Base-by-base conservation (phyloP, 192 early-diverging fungal genomes). In the Chytriomyces sp. region DNA sequence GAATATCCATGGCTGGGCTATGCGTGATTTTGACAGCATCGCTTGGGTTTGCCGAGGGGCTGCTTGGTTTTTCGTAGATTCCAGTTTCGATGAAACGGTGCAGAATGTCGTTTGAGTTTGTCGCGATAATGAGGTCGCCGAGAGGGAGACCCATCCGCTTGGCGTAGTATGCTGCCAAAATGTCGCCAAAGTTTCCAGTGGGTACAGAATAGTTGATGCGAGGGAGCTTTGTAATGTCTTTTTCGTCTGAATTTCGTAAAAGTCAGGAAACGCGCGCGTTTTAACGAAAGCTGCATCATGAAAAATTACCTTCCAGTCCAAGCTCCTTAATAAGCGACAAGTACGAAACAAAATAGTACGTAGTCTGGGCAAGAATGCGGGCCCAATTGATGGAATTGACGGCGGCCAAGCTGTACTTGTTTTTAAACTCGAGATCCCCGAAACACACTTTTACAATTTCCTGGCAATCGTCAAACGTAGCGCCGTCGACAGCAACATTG, bases 311-410 rank as follows among this genome's bases (percentile, higher is more conserved):
- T 62, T 73, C 71, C 24, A 73, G 59, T 7, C 71, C 71, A 45
- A 10, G 35, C 49, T 73, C 71, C 71, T 73, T 73, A 20, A 73
- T 62, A 75, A 10, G 69, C 61, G 80, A 13, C 53, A 98, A 95
- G 84, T 95, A 99, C 16, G 97, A 90, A 80, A 95, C 88, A 84
- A 96, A 96, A 84, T 99, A 99, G 83, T 99, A 99, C 35, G 91
- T 88, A 60, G 92, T 99, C 84, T 99, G 97, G 10, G 94, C 95
- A 53, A 99, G 84, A 69, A 99, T 99, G 49, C 97, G 90, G 11
- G 96, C 96, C 96, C 96, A 99, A 88, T 99, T 99, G 89, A 99
- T 99, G 8, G 97, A 99, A 85, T 99, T 99, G 81, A 99, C 89
- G 16, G 97, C 97, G 61, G 92, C 96, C 50, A 99, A 88, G 64